Evolutionary conservation across 2,329 filamentous ascomycete genomes (phyloP), one percentile per base, ranked within the genome.

Genomic region (Sarocladium brachiariae): DNA sequence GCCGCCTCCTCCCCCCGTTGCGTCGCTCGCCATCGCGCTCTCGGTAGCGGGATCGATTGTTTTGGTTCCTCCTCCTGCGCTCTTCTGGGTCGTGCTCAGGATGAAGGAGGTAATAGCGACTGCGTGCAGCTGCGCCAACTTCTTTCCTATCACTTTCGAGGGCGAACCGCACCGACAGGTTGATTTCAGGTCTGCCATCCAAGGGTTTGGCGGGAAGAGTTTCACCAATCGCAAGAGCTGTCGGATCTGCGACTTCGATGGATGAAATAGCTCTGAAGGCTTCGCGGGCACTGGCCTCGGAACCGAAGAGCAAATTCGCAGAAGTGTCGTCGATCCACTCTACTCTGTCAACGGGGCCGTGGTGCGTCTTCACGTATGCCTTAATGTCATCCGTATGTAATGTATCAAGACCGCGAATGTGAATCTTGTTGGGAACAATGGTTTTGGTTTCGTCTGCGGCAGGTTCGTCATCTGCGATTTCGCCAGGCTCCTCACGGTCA

Each of bases 301-400:
- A 75, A 34, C 70, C 72, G 70, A 93, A 97, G 49, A 95, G 68
- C 50, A 96, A 74, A 63, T 97, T 97, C 55, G 89, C 89, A 0
- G 89, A 92, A 6, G 81, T 84, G 66, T 99, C 93, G 65, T 97
- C 89, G 57, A 99, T 89, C 93, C 93, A 99, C 70, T 97, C 90
- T 55, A 96, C 75, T 54, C 80, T 77, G 51, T 78, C 72, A 51
- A 83, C 73, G 13, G 67, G 64, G 31, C 75, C 70, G 60, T 79
- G 89, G 65, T 93, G 80, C 55, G 87, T 77, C 45, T 74, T 69
- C 8, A 89, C 80, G 59, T 90, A 96, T 53, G 78, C 74, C 58
- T 86, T 84, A 59, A 97, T 85, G 56, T 96, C 83, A 51, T 82
- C 77, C 24, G 90, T 90, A 27, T 86, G 88, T 63, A 97, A 73